Evolutionary conservation across 257 asterid species (phyloP).

Genomic region (Jaltomata sinuosa): DNA sequence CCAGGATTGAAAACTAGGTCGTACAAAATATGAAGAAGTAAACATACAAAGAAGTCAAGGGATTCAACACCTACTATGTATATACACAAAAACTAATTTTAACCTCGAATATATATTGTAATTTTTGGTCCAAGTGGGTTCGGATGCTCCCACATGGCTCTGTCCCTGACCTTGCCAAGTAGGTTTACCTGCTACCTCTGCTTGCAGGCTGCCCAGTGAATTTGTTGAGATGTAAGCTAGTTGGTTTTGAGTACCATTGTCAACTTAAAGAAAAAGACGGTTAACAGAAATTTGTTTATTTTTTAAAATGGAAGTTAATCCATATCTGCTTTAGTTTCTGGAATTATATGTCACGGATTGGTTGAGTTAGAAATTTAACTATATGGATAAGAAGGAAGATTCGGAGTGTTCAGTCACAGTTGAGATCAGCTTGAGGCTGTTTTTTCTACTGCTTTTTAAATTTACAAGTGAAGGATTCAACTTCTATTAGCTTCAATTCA

Average conservation of each 20-base stretch:
- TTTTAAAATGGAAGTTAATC: not conserved
- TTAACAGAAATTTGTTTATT: not conserved
- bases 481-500: not conserved
- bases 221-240: not conserved
- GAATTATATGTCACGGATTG: not conserved
- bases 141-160: too few species aligned
- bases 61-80: too few species aligned
- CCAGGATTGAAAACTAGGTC: too few species aligned
- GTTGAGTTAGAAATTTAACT: not conserved
- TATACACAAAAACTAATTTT: too few species aligned
- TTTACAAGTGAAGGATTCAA: not conserved
- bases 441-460: not conserved
- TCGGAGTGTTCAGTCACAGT: not conserved
- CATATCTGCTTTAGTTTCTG: not conserved
- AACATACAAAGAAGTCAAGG: too few species aligned
- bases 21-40: too few species aligned
- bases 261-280: not conserved
- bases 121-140: too few species aligned
- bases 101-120: too few species aligned
- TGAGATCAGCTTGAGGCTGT: not conserved
- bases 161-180: too few species aligned
- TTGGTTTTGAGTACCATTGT: not conserved
- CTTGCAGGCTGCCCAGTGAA: not conserved
- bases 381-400: not conserved
- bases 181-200: too few species aligned